Percentiles rank a stretch among this genome's conserved stretches.
phyloP scores from a whole-genome alignment of 108 stramenopile genomes.

The Phaeodactylum tricornutum region DNA sequence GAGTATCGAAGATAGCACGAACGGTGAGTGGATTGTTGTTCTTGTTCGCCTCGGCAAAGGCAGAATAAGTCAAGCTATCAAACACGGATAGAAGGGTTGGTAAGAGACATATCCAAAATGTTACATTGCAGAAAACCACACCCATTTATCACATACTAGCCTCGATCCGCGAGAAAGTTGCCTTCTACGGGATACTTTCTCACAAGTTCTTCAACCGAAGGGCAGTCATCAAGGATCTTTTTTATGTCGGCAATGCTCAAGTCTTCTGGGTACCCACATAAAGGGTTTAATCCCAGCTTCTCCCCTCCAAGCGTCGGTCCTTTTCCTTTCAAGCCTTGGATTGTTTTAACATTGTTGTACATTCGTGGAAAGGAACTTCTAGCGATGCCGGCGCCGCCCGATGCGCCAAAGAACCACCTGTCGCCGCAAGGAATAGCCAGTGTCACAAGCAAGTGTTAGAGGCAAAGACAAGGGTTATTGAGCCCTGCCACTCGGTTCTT shows the following conservation, averaged over 20 bases:
- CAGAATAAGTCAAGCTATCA: constrained; percentile 40
- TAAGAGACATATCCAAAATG: too few species aligned
- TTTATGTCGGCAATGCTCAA: constrained; percentile 39
- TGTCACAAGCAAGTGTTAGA: too few species aligned
- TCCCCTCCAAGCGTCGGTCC: constrained; percentile 39
- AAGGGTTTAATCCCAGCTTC: constrained; percentile 32
- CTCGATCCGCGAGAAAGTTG: constrained; percentile 45
- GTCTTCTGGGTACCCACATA: constrained; percentile 60
- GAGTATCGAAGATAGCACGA: constrained; percentile 62
- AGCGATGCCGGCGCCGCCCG: constrained; percentile 51
- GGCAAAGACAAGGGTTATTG: too few species aligned
- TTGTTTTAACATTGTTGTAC: constrained; percentile 24
- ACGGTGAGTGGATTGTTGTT: constrained; percentile 54
- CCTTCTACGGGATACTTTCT: constrained; percentile 37
- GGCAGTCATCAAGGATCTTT: constrained; percentile 39
- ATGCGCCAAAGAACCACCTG: constrained; percentile 61
- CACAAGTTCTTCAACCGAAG: constrained; percentile 54
- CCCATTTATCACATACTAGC: too few species aligned
- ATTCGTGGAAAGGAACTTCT: constrained; percentile 47
- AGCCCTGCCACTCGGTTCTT: too few species aligned
- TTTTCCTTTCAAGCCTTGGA: constrained; percentile 27
- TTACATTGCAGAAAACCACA: too few species aligned
- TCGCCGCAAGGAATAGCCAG: too few species aligned
- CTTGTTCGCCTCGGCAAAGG: constrained; percentile 39
- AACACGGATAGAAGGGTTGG: too few species aligned